Evolutionary conservation across 2,329 filamentous ascomycete genomes (phyloP).

Genomic region (Fusarium piperis): DNA sequence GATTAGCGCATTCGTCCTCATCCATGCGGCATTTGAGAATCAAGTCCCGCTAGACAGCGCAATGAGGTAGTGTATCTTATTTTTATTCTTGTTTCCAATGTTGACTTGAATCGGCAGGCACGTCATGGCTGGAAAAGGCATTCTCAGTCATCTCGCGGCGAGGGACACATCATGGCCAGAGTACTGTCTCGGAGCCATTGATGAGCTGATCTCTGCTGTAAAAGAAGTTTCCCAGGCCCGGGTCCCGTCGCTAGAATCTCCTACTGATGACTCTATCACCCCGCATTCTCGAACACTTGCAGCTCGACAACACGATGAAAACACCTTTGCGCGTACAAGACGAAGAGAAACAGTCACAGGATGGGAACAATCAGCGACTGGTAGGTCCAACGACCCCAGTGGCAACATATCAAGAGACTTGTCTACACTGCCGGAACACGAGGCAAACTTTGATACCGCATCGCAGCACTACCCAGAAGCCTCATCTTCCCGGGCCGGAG

Average conservation of each 20-base stretch:
- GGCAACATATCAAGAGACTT: neutral
- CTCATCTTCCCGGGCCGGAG: neutral
- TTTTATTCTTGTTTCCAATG: accelerated
- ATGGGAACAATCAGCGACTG: neutral
- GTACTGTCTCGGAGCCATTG: constrained; percentile 46
- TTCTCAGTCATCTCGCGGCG: constrained; percentile 41
- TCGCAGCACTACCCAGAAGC: neutral
- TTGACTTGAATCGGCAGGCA: constrained; percentile 30
- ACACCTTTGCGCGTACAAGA: neutral
- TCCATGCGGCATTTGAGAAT: constrained; percentile 59
- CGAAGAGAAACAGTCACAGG: neutral
- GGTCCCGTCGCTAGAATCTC: constrained; percentile 17
- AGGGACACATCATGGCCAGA: constrained; percentile 48
- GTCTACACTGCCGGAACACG: neutral
- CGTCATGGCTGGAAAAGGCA: constrained; percentile 42
- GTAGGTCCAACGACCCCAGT: neutral
- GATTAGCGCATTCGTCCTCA: constrained; percentile 62
- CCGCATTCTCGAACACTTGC: neutral
- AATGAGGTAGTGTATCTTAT: constrained; percentile 45
- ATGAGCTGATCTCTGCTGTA: constrained; percentile 44
- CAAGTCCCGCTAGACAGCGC: constrained; percentile 52
- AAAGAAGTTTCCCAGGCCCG: constrained; percentile 38
- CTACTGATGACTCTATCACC: constrained; percentile 12
- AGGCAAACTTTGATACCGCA: neutral
- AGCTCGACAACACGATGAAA: neutral